Evolutionary conservation across 192 early-diverging fungal species (phyloP).

Genomic region (Obelidium mucronatum): DNA sequence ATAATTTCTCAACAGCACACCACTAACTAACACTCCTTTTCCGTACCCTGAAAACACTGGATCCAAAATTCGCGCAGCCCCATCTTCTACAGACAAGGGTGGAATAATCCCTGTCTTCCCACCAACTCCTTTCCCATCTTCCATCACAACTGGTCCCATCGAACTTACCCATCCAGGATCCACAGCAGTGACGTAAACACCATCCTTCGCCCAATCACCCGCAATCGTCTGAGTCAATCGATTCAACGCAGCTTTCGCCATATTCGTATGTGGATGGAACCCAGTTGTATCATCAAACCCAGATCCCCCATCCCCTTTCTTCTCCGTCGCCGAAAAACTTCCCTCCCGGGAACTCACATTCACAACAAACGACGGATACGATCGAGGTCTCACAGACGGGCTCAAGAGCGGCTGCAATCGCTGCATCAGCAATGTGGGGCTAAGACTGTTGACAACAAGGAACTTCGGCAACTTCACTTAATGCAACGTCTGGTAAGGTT

Average conservation of each 20-base stretch:
- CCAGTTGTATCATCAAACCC: conserved; percentile 27
- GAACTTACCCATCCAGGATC: conserved; percentile 33
- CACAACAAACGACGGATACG: conserved; percentile 32
- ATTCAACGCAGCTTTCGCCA: conserved; percentile 39
- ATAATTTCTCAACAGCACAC: conserved; percentile 30
- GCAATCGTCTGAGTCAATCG: conserved; percentile 33
- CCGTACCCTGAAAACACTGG: conserved; percentile 26
- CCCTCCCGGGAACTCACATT: conserved; percentile 35
- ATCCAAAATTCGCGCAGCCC: conserved; percentile 34
- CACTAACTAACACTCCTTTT: conserved; percentile 16
- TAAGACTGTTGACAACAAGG: conserved; percentile 27
- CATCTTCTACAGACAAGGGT: conserved; percentile 33
- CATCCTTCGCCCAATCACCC: conserved; percentile 12
- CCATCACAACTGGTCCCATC: conserved; percentile 29
- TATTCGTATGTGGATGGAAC: conserved; percentile 35
- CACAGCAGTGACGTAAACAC: conserved; percentile 34
- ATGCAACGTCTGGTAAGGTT: conserved; percentile 6
- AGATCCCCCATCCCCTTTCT: not conserved
- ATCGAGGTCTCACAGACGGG: not conserved
- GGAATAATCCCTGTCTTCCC: conserved; percentile 1
- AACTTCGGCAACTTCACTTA: conserved; percentile 29
- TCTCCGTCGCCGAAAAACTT: conserved; percentile 31
- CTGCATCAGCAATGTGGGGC: conserved; percentile 17
- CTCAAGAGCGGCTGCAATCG: conserved; percentile 16
- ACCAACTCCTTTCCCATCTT: conserved; percentile 15